These are phyloP conservation scores for Alternaria sp. DNA, from an alignment of 2,329 filamentous ascomycete species.

Conservation along the genomic window DNA sequence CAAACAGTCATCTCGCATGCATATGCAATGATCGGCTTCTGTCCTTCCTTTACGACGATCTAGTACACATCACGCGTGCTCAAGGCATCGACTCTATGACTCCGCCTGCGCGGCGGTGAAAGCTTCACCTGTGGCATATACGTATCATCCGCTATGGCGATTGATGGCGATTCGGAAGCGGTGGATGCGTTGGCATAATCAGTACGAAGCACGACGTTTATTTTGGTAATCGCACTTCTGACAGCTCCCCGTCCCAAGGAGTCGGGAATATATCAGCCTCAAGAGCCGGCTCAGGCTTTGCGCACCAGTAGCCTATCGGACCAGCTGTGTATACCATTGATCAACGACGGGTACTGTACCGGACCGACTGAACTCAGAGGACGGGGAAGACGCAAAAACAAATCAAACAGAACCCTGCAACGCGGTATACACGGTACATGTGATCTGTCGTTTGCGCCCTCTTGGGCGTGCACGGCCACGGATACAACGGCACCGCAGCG, in stretches of 20 bases:
- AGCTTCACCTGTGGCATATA: neutral
- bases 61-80: neutral
- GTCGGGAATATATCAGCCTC: no score
- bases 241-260: no score
- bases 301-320: no score
- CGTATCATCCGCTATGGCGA: neutral
- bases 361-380: neutral
- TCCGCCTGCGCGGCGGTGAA: neutral
- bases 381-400: neutral
- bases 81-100: fast-evolving
- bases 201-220: neutral
- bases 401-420: no score
- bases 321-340: no score
- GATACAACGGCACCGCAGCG: neutral
- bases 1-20: neutral
- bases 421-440: neutral
- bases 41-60: neutral
- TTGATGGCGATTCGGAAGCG: neutral
- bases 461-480: neutral
- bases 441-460: neutral
- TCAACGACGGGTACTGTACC: no score
- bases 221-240: fast-evolving
- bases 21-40: neutral
- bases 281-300: neutral
- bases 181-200: neutral